Evolutionary conservation across 129 eudicot species (phyloP).

Genomic region (Smallanthus sonchifolius): DNA sequence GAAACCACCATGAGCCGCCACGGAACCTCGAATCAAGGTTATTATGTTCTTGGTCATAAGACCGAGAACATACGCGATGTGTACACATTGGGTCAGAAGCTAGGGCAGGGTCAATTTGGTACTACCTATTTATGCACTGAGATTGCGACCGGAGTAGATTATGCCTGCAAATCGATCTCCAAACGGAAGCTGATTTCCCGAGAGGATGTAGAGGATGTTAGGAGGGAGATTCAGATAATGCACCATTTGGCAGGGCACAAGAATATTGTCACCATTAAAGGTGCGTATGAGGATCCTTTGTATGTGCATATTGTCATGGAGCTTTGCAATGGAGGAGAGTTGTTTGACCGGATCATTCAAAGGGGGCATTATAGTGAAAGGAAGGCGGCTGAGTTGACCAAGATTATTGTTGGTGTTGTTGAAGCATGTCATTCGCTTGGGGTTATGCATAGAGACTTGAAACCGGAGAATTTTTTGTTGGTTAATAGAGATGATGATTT

Average conservation of each 20-base stretch:
- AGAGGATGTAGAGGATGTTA: slow-evolving; percentile 87
- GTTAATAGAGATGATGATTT: slow-evolving; percentile 92
- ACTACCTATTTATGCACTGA: slow-evolving; percentile 80
- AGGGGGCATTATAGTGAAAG: slow-evolving; percentile 91
- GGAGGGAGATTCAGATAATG: slow-evolving; percentile 99
- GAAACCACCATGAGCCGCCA: slow-evolving; percentile 53
- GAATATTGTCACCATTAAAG: slow-evolving; percentile 83
- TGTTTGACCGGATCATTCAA: slow-evolving; percentile 87
- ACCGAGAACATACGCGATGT: slow-evolving; percentile 80
- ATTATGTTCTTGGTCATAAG: slow-evolving; percentile 75
- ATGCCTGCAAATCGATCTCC: slow-evolving; percentile 85
- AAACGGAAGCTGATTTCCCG: slow-evolving; percentile 85
- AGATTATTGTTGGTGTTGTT: slow-evolving; percentile 77
- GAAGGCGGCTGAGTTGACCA: slow-evolving; percentile 85
- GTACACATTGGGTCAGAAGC: slow-evolving; percentile 69
- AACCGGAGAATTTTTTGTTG: slow-evolving; percentile 89
- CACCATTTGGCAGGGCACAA: slow-evolving; percentile 94
- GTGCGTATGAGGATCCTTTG: slow-evolving; percentile 87
- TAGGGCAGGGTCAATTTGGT: slow-evolving; percentile 93
- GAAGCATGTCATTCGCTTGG: slow-evolving; percentile 92
- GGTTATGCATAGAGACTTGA: slow-evolving; percentile 88
- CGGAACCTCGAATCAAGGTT: slow-evolving; percentile 42
- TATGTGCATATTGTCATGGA: slow-evolving; percentile 96
- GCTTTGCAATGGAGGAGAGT: slow-evolving; percentile 81
- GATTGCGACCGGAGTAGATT: slow-evolving; percentile 59